Conservation (phyloP, 192 early-diverging fungal genomes). For the Backusella westeae region DNA sequence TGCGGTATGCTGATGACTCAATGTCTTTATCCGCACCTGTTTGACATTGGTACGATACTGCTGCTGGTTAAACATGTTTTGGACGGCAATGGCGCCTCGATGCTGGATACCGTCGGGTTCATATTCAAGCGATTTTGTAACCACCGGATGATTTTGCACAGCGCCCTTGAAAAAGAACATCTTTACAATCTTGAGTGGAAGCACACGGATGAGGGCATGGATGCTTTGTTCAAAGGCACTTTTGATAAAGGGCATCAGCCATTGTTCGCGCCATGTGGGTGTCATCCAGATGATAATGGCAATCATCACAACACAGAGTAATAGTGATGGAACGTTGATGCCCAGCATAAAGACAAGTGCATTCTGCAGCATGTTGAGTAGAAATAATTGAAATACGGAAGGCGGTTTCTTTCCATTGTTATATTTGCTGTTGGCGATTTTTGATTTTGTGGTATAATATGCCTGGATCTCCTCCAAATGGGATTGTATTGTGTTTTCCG, state of each 20-base stretch:
- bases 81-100: constrained; percentile 24
- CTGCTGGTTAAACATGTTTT: constrained; percentile 15
- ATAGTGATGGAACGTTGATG: constrained; percentile 28
- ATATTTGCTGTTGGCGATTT: neutral
- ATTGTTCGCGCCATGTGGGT: constrained; percentile 18
- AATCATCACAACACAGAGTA: constrained; percentile 24
- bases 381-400: neutral
- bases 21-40: constrained; percentile 17
- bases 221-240: neutral
- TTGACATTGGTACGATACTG: constrained; percentile 11
- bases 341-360: neutral
- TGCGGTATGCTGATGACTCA: constrained; percentile 23
- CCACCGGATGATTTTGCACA: neutral
- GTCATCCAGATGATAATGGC: constrained; percentile 28
- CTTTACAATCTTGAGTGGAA: neutral
- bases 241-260: constrained; percentile 15
- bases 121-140: constrained; percentile 16
- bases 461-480: neutral
- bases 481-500: neutral
- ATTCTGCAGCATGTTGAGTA: neutral
- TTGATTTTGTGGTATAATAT: neutral
- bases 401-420: neutral
- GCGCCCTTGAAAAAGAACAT: neutral
- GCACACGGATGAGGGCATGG: neutral
- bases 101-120: constrained; percentile 21